phyloP scores from a whole-genome alignment of 805 yeast genomes.

The Zygoascus bituminiphila region DNA sequence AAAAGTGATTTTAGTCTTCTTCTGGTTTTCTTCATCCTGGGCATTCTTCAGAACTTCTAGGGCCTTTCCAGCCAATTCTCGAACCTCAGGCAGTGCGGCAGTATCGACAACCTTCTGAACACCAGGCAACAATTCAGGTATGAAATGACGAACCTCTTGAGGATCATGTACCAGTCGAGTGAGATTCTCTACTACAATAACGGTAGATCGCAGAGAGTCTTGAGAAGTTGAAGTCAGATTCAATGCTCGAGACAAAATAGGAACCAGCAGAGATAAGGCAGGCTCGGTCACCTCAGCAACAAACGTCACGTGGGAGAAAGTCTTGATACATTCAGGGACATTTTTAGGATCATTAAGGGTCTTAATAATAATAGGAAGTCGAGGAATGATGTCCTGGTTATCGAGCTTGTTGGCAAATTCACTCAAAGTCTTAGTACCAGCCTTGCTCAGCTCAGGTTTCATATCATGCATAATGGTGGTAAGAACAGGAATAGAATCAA shows the following conservation, averaged over 20 bases:
- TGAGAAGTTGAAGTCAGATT: slow-evolving; percentile 84
- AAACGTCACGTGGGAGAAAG: slow-evolving; percentile 87
- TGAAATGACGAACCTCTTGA: slow-evolving; percentile 78
- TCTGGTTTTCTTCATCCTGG: slow-evolving; percentile 60
- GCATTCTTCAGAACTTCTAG: slow-evolving; percentile 74
- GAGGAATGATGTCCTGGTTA: slow-evolving; percentile 83
- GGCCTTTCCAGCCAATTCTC: slow-evolving; percentile 88
- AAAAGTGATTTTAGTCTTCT: slow-evolving; percentile 62
- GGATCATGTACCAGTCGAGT: slow-evolving; percentile 92
- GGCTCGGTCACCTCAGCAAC: slow-evolving; percentile 99
- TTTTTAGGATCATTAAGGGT: slow-evolving; percentile 86
- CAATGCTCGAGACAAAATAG: slow-evolving; percentile 83
- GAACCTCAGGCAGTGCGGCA: slow-evolving; percentile 93
- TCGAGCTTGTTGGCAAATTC: slow-evolving; percentile 75
- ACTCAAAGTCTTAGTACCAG: slow-evolving; percentile 63
- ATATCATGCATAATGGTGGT: slow-evolving; percentile 90
- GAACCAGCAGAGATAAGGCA: slow-evolving; percentile 80
- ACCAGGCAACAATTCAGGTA: slow-evolving; percentile 87
- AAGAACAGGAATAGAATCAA: slow-evolving; percentile 69
- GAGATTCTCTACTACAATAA: slow-evolving; percentile 89
- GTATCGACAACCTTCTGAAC: slow-evolving; percentile 78
- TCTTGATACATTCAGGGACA: slow-evolving; percentile 82
- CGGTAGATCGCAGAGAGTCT: slow-evolving; percentile 94
- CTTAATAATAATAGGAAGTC: slow-evolving; percentile 74
- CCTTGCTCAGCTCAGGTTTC: slow-evolving; percentile 90